Percentiles rank a stretch among this genome's conserved stretches.
Evolutionary conservation across 805 yeast genomes (phyloP).

Genomic region (Clavispora phyllophila): DNA sequence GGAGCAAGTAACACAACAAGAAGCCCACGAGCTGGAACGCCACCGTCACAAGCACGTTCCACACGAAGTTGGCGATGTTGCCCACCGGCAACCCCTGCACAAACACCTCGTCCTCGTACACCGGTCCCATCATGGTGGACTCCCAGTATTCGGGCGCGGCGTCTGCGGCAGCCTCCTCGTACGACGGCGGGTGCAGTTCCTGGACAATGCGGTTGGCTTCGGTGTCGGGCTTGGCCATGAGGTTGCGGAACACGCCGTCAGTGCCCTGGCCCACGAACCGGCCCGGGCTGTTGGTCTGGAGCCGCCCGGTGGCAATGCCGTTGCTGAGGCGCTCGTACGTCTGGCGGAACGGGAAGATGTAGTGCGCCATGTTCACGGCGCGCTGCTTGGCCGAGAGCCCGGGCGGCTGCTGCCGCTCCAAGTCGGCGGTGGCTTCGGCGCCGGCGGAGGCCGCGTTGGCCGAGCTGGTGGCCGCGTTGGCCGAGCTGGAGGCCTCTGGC

Average conservation of each 20-base stretch:
- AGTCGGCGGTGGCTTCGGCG: constrained; percentile 16
- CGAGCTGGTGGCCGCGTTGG: neutral
- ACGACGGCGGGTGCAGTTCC: constrained; percentile 73
- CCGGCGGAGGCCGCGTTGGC: neutral
- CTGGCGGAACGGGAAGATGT: constrained; percentile 34
- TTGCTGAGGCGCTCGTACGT: constrained; percentile 40
- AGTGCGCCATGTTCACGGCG: constrained; percentile 26
- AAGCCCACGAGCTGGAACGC: constrained; percentile 94
- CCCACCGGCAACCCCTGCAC: constrained; percentile 97
- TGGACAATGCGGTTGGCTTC: constrained; percentile 24
- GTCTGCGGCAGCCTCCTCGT: constrained; percentile 93
- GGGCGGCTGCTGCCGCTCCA: constrained; percentile 25
- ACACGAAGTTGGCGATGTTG: constrained; percentile 74
- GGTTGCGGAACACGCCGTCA: constrained; percentile 92
- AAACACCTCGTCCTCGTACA: constrained; percentile 80
- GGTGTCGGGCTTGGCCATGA: constrained; percentile 83
- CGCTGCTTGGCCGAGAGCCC: constrained; percentile 27
- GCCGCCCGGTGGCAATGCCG: constrained; percentile 38
- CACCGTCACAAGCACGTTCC: constrained; percentile 87
- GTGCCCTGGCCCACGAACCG: constrained; percentile 43
- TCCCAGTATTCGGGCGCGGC: constrained; percentile 98
- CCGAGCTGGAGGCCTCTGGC: neutral
- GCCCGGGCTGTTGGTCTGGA: constrained; percentile 40
- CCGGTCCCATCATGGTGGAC: constrained; percentile 74
- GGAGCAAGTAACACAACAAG: constrained; percentile 80